A percentile compares a stretch with the other conserved stretches of the same genome.
phyloP scores from a whole-genome alignment of 2,329 filamentous ascomycete species.

The Monosporascus sp. region DNA sequence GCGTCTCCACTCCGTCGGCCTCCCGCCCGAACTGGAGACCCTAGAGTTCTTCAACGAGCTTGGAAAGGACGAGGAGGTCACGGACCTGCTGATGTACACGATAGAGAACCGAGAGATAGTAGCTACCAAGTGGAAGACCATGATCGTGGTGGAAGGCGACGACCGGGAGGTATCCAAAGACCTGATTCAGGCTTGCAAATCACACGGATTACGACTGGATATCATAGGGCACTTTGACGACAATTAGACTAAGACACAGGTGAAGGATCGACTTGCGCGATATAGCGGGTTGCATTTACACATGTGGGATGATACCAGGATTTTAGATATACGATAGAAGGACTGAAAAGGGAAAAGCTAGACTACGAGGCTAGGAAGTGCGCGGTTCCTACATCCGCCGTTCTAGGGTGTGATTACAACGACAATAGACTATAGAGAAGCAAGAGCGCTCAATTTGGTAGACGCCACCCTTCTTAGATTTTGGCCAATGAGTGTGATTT shows the following conservation, averaged over 20 bases:
- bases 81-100: conserved; percentile 37
- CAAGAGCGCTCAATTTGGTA: too few species aligned
- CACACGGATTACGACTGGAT: conserved; percentile 26
- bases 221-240: background rate
- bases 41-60: conserved; percentile 42
- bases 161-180: conserved; percentile 26
- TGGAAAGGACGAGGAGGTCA: conserved; percentile 42
- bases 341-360: background rate
- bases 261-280: background rate
- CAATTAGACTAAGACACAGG: background rate
- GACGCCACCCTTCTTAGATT: too few species aligned
- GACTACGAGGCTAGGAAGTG: background rate
- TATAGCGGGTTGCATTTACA: background rate
- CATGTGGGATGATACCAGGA: background rate
- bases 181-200: conserved; percentile 30
- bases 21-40: conserved; percentile 40
- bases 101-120: conserved; percentile 33
- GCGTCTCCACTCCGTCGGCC: conserved; percentile 39
- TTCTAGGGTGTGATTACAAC: too few species aligned
- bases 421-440: too few species aligned
- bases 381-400: too few species aligned
- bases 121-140: conserved; percentile 31
- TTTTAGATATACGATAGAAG: background rate
- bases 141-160: conserved; percentile 33
- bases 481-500: too few species aligned